These are phyloP conservation scores for Candida andamanensis DNA, from an alignment of 805 yeast species.

Conservation along the genomic window DNA sequence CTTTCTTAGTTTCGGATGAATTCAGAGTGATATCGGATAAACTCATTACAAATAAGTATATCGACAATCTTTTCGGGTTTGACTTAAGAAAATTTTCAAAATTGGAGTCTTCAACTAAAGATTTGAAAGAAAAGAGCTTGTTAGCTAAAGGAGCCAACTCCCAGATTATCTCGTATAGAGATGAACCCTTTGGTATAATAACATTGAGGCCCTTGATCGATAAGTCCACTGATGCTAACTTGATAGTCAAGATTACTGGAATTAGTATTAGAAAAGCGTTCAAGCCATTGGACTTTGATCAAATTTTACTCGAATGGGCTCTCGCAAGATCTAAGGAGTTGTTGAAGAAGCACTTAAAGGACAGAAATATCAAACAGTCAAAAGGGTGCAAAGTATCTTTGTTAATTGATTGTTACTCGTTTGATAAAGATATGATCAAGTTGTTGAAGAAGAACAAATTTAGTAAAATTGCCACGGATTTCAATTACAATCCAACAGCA, in stretches of 20 bases:
- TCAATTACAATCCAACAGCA: slow-evolving; percentile 22
- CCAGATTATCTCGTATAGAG: slow-evolving; percentile 55
- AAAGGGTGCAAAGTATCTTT: slow-evolving; percentile 31
- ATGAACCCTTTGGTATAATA: slow-evolving; percentile 64
- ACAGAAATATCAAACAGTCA: slow-evolving; percentile 21
- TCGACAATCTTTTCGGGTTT: slow-evolving; percentile 42
- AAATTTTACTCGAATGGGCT: slow-evolving; percentile 61
- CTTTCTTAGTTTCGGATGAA: slow-evolving; percentile 41
- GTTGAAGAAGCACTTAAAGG: slow-evolving; percentile 24
- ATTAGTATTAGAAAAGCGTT: slow-evolving; percentile 67
- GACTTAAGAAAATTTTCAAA: slow-evolving; percentile 46
- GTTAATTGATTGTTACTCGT: slow-evolving; percentile 46
- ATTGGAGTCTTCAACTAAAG: slow-evolving; percentile 11
- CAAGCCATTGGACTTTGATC: slow-evolving; percentile 55
- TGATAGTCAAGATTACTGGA: slow-evolving; percentile 51
- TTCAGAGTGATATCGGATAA: slow-evolving; percentile 35
- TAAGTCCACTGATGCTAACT: slow-evolving; percentile 34
- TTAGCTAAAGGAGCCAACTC: slow-evolving; percentile 43
- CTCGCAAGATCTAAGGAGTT: slow-evolving; percentile 41
- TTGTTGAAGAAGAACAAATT: slow-evolving; percentile 42
- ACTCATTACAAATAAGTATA: slow-evolving; percentile 19
- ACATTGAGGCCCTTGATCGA: slow-evolving; percentile 41
- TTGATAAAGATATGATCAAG: slow-evolving; percentile 39
- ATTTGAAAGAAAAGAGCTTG: slow-evolving; percentile 18
- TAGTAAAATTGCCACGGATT: slow-evolving; percentile 23